Evolutionary conservation across 2,329 filamentous ascomycete genomes (phyloP).

Genomic region (Colletotrichum sp.): DNA sequence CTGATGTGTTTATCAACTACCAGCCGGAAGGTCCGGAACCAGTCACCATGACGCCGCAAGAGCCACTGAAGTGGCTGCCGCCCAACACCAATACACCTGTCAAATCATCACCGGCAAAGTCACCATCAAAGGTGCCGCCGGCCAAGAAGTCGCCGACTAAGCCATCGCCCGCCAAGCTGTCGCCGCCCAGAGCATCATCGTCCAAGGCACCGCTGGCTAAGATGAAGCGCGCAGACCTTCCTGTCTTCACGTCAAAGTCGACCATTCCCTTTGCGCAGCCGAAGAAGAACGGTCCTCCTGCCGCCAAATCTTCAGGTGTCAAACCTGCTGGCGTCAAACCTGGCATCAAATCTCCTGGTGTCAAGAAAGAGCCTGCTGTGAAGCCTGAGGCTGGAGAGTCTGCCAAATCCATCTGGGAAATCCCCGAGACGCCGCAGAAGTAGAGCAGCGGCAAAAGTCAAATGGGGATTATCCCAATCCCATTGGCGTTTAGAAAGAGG

Average conservation of each 20-base stretch:
- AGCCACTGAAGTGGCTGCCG: constrained; percentile 56
- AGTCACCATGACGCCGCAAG: constrained; percentile 37
- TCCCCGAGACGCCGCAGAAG: constrained; percentile 38
- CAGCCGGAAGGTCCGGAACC: constrained; percentile 59
- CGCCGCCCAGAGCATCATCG: constrained; percentile 23
- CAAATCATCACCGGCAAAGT: neutral
- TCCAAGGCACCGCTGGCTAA: neutral
- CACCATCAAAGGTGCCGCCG: constrained; percentile 34
- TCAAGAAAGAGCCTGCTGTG: neutral
- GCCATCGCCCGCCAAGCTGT: constrained; percentile 37
- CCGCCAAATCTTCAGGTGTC: neutral
- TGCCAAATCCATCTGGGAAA: constrained; percentile 32
- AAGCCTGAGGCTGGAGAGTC: constrained; percentile 10
- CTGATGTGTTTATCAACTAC: constrained; percentile 57
- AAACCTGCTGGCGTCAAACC: neutral
- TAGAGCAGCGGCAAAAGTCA: neutral
- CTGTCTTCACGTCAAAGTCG: constrained; percentile 45
- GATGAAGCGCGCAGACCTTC: constrained; percentile 41
- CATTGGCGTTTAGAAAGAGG: neutral
- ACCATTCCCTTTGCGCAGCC: constrained; percentile 53
- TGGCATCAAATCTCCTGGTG: neutral
- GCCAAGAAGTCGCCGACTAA: constrained; percentile 37
- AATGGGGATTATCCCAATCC: neutral
- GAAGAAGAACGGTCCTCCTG: neutral
- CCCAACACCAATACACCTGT: constrained; percentile 46